phyloP scores from a whole-genome alignment of 768 basidiomycete species.

The Mrakia blollopis region DNA sequence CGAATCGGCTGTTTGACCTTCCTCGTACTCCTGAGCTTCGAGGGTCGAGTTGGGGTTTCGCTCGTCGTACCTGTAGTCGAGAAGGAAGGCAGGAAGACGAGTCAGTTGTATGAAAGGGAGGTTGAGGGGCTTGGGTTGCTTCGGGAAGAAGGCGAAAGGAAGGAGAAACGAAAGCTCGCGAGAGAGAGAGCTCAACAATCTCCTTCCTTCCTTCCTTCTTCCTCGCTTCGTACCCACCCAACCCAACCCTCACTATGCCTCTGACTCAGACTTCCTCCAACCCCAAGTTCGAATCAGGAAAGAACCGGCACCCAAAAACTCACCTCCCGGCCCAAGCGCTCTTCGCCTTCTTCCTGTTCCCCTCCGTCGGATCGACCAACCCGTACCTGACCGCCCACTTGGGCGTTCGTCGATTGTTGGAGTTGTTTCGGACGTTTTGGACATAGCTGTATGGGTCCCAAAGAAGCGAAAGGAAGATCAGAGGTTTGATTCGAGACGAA shows the following conservation, averaged over 20 bases:
- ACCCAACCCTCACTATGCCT: neutral
- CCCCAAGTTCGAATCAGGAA: no score
- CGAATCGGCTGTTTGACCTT: conserved; percentile 25
- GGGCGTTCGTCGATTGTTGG: conserved; percentile 84
- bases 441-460: conserved; percentile 37
- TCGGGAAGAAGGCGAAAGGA: no score
- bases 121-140: no score
- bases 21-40: conserved; percentile 30
- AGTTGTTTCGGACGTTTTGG: conserved; percentile 91
- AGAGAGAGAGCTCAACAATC: no score
- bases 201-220: no score
- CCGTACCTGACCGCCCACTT: conserved; percentile 87
- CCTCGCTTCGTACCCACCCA: neutral
- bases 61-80: conserved; percentile 22
- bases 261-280: no score
- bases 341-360: conserved; percentile 69
- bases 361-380: conserved; percentile 72
- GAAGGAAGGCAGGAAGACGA: neutral
- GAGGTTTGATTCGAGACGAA: neutral
- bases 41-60: conserved; percentile 23
- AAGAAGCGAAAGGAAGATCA: neutral
- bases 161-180: no score
- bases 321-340: conserved; percentile 83
- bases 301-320: neutral
- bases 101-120: no score